Conservation (phyloP, 2,329 filamentous ascomycete species). For the Clonostachys rhizophaga region DNA sequence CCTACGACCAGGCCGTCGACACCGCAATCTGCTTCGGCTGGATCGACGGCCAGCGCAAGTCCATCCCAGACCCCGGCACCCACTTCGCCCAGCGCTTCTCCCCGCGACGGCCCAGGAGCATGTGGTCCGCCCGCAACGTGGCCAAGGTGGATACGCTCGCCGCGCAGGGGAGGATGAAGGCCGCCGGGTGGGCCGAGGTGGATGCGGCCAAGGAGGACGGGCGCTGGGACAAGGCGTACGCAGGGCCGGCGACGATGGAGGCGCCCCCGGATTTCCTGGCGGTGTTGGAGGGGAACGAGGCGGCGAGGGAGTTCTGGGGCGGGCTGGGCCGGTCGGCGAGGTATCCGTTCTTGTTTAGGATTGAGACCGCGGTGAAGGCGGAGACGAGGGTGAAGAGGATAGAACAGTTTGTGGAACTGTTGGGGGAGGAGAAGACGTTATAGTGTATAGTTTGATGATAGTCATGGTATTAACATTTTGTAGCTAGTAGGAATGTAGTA, state of each 20-base stretch:
- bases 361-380: constrained; percentile 32
- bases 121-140: constrained; percentile 59
- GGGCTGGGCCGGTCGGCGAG: constrained; percentile 35
- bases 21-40: constrained; percentile 56
- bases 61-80: constrained; percentile 25
- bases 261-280: constrained; percentile 43
- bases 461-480: too few relatives aligned
- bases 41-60: constrained; percentile 53
- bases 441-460: neutral
- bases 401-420: constrained; percentile 10
- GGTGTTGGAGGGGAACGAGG: constrained; percentile 25
- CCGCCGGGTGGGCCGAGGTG: constrained; percentile 41
- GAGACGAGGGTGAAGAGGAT: constrained; percentile 9
- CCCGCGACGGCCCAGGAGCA: constrained; percentile 45
- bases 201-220: constrained; percentile 52
- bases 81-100: constrained; percentile 54
- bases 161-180: constrained; percentile 40
- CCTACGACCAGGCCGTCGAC: constrained; percentile 47
- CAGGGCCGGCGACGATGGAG: constrained; percentile 36
- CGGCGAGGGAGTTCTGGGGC: constrained; percentile 30
- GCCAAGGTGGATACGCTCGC: constrained; percentile 39
- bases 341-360: constrained; percentile 37
- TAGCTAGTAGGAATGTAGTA: neutral
- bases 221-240: constrained; percentile 53
- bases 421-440: constrained; percentile 1